Base-by-base conservation (phyloP, 2,329 filamentous ascomycete species). In the Dactylonectria macrodidyma region DNA sequence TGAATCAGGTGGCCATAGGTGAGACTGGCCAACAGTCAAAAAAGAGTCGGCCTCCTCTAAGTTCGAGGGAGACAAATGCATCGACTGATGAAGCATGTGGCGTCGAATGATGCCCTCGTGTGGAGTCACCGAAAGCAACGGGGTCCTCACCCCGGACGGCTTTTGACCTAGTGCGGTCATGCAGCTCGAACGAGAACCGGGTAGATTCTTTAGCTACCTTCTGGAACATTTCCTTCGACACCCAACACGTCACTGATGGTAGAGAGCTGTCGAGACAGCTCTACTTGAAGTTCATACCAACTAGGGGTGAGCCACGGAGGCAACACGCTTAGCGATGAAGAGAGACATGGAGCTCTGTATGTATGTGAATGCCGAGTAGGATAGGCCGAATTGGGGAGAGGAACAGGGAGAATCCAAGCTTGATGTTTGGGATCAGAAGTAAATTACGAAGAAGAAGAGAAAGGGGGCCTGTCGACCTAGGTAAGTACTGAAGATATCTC, bases 201-300 rank as follows among this genome's bases (percentile, higher is more conserved):
- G 57, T 57, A 22, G 34, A 48, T 57, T 58, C 48, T 58, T 1
- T 30, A 58, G 62, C 58, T 57, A 52, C 58, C 63, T 71, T 71
- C 69, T 69, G 67, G 67, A 71, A 71, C 67, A 62, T 47, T 69
- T 67, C 69, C 50, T 46, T 52, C 34, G 33, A n/a, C 38, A 48
- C 59, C 47, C 26, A 44, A 60, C 62, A 48, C 41, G 26, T 55
- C 58, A 61, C 34, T 50, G 34, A 52, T 50, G 60, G 30, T 8
- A 24, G 47, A 36, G 47, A 59, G 62, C 44, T 59, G 47, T 46
- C 36, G 54, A 30, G 56, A 38, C 36, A 55, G 30, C 47, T 51
- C 19, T 41, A 50, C 30, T 5, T 19, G 10, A 41, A 41, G 36
- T 19, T 54, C 36, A 22, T 44, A 48, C 47, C 58, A 41, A 34